Evolutionary conservation across 2,329 filamentous ascomycete genomes (phyloP), one percentile per base, ranked within the genome.

Genomic region (Microsporum audouinii): DNA sequence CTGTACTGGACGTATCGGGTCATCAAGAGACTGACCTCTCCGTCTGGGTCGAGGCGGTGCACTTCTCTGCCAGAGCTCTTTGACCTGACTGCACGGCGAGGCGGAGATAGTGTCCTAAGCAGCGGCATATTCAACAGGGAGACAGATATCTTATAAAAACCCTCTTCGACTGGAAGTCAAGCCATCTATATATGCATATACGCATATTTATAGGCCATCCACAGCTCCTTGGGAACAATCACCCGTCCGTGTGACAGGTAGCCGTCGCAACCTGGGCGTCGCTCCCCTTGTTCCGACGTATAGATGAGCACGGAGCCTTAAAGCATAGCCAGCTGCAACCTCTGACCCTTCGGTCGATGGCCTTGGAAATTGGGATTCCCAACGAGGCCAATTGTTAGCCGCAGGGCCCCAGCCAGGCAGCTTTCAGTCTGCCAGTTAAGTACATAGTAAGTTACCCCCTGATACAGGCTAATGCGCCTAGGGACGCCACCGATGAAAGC

Each of bases 11-110:
- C 47, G 45, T 55, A 65, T 55, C 64, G 53, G 17, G 63, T 65
- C 57, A 65, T 47, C 17, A 51, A 51, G 31, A 65, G 60, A 34
- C 57, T 38, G 14, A 65, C 59, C 55, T 65, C 64, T 10, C 61
- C 64, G 17, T 65, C 63, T 23, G 64, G 64, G 45, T 65, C 64
- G 1, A 65, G 59, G 3, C 57, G 58, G 47, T 63, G 61, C 7
- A 57, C 34, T 36, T 65, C 64, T 6, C 55, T 43, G 29, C 34
- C 60, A 27, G 38, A 38, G 23, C 34, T 23, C 36, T 61, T 59
- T 5, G 43, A 10, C 45, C 61, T 63, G 27, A 3, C 45, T 29
- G 23, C 23, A 10, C 61, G 33, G n/a, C 41, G n/a, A 23, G 43
- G 34, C 14, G 60, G 47, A 10, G 59, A 59, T 33, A 60, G 61